phyloP scores from a whole-genome alignment of 768 basidiomycete species.

The Kwoniella mangroviensis region DNA sequence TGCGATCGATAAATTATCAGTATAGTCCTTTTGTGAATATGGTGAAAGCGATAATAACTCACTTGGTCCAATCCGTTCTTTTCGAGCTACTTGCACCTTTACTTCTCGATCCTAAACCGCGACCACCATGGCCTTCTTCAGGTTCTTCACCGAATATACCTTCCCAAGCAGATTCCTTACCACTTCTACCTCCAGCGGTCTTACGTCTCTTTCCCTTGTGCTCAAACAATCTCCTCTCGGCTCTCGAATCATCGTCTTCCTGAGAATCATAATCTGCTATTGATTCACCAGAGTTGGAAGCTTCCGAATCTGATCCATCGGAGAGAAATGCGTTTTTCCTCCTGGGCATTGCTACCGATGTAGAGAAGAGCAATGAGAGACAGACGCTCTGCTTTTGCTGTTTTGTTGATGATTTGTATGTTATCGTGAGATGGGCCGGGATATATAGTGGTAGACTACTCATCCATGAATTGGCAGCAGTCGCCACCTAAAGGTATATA shows the following conservation, averaged over 20 bases:
- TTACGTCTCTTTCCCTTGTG: constrained; percentile 45
- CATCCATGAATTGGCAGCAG: no score
- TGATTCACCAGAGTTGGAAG: constrained; percentile 46
- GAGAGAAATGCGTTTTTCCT: constrained; percentile 64
- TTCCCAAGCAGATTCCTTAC: constrained; percentile 56
- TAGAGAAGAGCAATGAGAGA: neutral
- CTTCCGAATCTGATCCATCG: constrained; percentile 61
- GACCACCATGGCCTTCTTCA: constrained; percentile 36
- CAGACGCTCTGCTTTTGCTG: neutral
- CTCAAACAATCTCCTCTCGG: constrained; percentile 51
- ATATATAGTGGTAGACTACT: no score
- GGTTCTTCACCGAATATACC: constrained; percentile 55
- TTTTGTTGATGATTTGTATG: neutral
- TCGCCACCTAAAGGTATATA: neutral
- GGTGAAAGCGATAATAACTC: constrained; percentile 8
- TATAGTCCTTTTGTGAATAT: neutral
- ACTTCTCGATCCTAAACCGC: constrained; percentile 35
- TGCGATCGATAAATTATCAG: constrained; percentile 8
- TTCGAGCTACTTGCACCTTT: constrained; percentile 17
- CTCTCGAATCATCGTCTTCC: constrained; percentile 51
- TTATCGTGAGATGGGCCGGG: neutral
- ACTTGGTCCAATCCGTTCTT: constrained; percentile 52
- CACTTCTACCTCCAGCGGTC: constrained; percentile 32
- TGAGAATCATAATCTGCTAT: constrained; percentile 49
- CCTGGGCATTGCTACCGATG: constrained; percentile 48